A percentile compares a stretch with the other conserved stretches of the same genome.
These are phyloP conservation scores for Daphne laureola DNA, from an alignment of 441 rosid species.

Conservation along the genomic window DNA sequence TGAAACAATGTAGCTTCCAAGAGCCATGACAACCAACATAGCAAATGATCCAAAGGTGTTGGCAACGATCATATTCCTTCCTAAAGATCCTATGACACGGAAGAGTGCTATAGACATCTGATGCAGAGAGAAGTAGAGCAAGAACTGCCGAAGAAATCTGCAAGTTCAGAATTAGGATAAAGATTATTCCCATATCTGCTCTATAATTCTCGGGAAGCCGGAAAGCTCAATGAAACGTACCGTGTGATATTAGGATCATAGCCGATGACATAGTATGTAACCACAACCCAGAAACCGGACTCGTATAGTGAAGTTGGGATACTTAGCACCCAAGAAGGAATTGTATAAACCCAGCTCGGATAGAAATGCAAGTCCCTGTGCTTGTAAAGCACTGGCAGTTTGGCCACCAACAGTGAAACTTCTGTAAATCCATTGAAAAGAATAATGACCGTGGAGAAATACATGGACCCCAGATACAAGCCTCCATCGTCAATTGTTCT, in stretches of 20 bases:
- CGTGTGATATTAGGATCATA: constrained; percentile 72
- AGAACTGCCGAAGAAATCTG: constrained; percentile 77
- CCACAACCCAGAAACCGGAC: constrained; percentile 89
- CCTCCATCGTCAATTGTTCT: constrained; percentile 77
- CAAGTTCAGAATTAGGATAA: constrained; percentile 22
- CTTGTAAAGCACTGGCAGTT: constrained; percentile 94
- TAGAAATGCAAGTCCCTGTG: constrained; percentile 90
- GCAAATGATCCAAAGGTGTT: constrained; percentile 97
- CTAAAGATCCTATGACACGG: constrained; percentile 93
- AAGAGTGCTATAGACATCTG: constrained; percentile 88
- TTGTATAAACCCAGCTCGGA: constrained; percentile 87
- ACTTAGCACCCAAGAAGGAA: constrained; percentile 88
- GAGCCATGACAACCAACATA: constrained; percentile 93
- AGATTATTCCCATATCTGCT: constrained; percentile 11
- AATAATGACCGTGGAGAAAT: constrained; percentile 95
- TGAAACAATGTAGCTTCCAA: constrained; percentile 86
- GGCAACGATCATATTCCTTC: constrained; percentile 89
- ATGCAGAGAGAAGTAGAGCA: constrained; percentile 81
- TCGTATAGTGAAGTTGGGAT: constrained; percentile 83
- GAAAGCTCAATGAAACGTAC: constrained; percentile 27
- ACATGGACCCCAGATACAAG: constrained; percentile 71
- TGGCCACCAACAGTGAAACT: constrained; percentile 90
- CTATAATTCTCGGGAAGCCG: constrained; percentile 4
- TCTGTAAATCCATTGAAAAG: constrained; percentile 97
- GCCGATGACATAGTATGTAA: constrained; percentile 82